These are phyloP conservation scores for Clonostachys rhizophaga DNA, from an alignment of 2,329 filamentous ascomycete species.

Conservation along the genomic window DNA sequence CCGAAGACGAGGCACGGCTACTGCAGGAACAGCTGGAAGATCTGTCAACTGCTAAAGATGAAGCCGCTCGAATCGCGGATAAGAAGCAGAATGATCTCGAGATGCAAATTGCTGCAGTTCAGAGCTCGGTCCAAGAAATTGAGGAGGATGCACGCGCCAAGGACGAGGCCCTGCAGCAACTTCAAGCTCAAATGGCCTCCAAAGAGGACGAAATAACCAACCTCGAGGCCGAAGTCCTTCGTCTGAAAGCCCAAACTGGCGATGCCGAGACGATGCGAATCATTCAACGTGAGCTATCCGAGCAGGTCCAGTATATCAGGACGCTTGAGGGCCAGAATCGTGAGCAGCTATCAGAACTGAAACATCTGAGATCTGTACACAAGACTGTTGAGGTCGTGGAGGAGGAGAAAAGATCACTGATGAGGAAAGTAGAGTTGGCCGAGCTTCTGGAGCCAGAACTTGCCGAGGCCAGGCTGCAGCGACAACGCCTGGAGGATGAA, in stretches of 20 bases:
- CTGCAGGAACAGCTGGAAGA: slow-evolving; percentile 83
- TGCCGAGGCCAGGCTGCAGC: slow-evolving; percentile 73
- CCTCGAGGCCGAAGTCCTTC: slow-evolving; percentile 78
- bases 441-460: slow-evolving; percentile 72
- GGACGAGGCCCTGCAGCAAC: slow-evolving; percentile 49
- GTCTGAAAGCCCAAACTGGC: slow-evolving; percentile 79
- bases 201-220: slow-evolving; percentile 67
- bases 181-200: slow-evolving; percentile 63
- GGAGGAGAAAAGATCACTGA: slow-evolving; percentile 84
- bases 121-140: slow-evolving; percentile 49
- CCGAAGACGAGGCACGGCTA: slow-evolving; percentile 66
- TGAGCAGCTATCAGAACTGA: slow-evolving; percentile 75
- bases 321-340: slow-evolving; percentile 75
- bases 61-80: slow-evolving; percentile 60
- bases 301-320: slow-evolving; percentile 89
- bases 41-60: slow-evolving; percentile 55
- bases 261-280: slow-evolving; percentile 82
- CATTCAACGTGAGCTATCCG: slow-evolving; percentile 81
- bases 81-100: slow-evolving; percentile 51
- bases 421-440: slow-evolving; percentile 72
- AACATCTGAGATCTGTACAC: slow-evolving; percentile 73
- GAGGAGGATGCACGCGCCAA: slow-evolving; percentile 53
- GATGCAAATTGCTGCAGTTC: slow-evolving; percentile 39
- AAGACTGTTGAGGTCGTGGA: slow-evolving; percentile 92
- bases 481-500: slow-evolving; percentile 85